A percentile compares a stretch with the other conserved stretches of the same genome.
phyloP scores from a whole-genome alignment of 208 protist species.

The Crithidia bombi region DNA sequence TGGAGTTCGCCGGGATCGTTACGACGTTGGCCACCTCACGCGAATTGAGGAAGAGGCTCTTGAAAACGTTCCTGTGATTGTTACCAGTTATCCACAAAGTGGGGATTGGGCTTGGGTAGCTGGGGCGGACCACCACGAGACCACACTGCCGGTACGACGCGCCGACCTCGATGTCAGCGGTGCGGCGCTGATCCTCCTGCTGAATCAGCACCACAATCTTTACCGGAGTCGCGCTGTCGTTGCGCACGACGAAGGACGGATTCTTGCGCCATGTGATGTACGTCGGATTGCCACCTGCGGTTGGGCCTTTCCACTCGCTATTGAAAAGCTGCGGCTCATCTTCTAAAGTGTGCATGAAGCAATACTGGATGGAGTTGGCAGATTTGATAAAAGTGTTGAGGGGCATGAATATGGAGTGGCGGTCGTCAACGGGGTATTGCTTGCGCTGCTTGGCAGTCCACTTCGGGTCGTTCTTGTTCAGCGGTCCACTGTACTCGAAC shows the following conservation, averaged over 20 bases:
- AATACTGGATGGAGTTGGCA: slow-evolving; percentile 58
- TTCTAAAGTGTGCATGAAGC: slow-evolving; percentile 57
- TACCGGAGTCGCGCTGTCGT: slow-evolving; percentile 29
- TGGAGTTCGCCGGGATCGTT: slow-evolving; percentile 56
- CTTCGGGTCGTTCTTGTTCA: slow-evolving; percentile 53
- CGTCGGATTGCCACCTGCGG: slow-evolving; percentile 72
- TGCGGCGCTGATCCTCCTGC: slow-evolving; percentile 70
- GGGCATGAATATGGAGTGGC: slow-evolving; percentile 64
- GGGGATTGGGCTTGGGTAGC: slow-evolving; percentile 40
- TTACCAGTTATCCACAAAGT: slow-evolving; percentile 72
- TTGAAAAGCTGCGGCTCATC: slow-evolving; percentile 39
- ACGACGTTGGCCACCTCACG: slow-evolving; percentile 71
- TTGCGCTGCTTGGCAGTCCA: slow-evolving; percentile 56
- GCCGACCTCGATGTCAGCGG: slow-evolving; percentile 38
- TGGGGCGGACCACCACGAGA: slow-evolving; percentile 48
- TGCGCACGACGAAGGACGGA: slow-evolving; percentile 70
- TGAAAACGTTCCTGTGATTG: slow-evolving; percentile 64
- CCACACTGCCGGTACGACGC: slow-evolving; percentile 71
- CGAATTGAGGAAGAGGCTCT: slow-evolving; percentile 83
- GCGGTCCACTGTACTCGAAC: slow-evolving; percentile 56
- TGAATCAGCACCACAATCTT: slow-evolving; percentile 51
- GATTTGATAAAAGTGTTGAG: slow-evolving; percentile 55
- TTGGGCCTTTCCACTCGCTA: slow-evolving; percentile 49
- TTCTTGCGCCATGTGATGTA: slow-evolving; percentile 77
- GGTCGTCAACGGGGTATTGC: slow-evolving; percentile 52